Evolutionary conservation across 106 monocot species (phyloP), one percentile per base, ranked within the genome.

Genomic region (Dactylorhiza incarnata): DNA sequence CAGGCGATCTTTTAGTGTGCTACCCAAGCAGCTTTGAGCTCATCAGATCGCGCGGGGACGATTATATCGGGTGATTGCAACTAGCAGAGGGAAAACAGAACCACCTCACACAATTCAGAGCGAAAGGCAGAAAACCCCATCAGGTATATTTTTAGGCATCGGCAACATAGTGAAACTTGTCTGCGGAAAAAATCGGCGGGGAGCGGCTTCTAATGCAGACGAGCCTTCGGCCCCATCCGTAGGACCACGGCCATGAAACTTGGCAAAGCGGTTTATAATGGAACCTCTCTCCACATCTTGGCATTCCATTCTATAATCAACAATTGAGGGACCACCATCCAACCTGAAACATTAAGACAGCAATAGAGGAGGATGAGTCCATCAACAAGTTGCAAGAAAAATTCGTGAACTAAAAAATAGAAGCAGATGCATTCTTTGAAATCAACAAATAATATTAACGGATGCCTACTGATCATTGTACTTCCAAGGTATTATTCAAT

Each of bases 191-290:
- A 68, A 25, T 14, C 74, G 66, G 3, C 68, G 67, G 68, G 80
- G 51, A 45, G 45, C 51, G 12, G 52, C 10, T 53, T 74, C 80
- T 3, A 53, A 80, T 20, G 46, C 51, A 15, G 54, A 61, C 17
- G 78, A 86, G 65, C 81, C 68, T 63, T 89, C 87, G 0, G 53
- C 48, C 58, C 84, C 86, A 68, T 81, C 83, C 5, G 59, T 46
- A 72, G 80, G 83, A 73, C 77, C 50, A 70, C 87, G 74, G 14
- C 83, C 83, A 78, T 89, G 89, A 53, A 87, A 87, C 85, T 85
- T 87, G 37, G 83, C 89, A 85, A 92, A 89, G 19, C 85, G 85
- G 75, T 89, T 83, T 80, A 92, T 83, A 67, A 87, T 81, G 70
- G 89, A 85, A 24, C 79, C 74, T 69, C 83, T 81, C 77, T 89